phyloP scores from a whole-genome alignment of 163 green algal genomes.

The Volvox carteri region DNA sequence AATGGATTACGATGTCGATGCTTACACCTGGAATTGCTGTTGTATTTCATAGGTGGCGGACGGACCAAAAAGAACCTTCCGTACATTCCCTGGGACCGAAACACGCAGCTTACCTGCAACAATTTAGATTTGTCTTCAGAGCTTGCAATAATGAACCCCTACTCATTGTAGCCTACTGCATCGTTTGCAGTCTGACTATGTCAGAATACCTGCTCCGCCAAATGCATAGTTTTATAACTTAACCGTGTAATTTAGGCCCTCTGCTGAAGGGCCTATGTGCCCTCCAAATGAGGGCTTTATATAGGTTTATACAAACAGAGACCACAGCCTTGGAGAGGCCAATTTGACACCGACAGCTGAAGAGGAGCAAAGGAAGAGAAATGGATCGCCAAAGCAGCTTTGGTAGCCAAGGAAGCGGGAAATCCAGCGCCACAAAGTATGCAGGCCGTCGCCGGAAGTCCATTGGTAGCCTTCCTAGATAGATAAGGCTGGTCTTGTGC shows the following conservation, averaged over 20 bases:
- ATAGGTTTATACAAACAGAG: background rate
- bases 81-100: no score
- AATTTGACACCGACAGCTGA: background rate
- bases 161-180: no score
- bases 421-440: constrained; percentile 57
- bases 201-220: no score
- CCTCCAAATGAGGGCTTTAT: background rate
- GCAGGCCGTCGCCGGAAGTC: background rate
- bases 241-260: no score
- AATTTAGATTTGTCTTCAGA: no score
- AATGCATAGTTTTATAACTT: constrained; percentile 2
- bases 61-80: no score
- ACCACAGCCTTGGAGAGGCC: background rate
- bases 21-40: no score
- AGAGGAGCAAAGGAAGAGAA: background rate
- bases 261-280: background rate
- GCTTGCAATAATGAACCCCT: no score
- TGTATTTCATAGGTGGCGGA: no score
- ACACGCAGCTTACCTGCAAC: no score
- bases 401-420: constrained; percentile 52
- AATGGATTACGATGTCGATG: no score
- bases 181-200: background rate
- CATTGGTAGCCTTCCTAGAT: background rate
- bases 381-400: constrained; percentile 67
- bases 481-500: background rate